Percentiles rank a stretch among this genome's conserved stretches.
Evolutionary conservation across 1,284 basidiomycete species (phyloP).

Genomic region (Leccinum variabile): DNA sequence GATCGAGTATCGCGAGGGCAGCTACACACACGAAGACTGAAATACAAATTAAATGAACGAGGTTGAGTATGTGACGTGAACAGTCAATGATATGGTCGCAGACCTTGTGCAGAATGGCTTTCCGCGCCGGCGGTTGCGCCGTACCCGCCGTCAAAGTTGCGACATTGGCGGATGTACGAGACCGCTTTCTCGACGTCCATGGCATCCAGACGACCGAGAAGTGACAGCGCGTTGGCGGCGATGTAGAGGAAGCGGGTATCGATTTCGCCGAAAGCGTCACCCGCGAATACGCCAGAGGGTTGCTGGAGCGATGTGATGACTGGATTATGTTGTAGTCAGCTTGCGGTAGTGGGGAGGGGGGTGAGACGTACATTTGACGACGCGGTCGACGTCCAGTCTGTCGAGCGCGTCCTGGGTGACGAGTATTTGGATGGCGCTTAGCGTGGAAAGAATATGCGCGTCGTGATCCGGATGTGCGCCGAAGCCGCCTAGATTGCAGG

Average conservation of each 20-base stretch:
- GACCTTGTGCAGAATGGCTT: constrained; percentile 91
- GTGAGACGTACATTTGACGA: constrained; percentile 66
- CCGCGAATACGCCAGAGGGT: constrained; percentile 72
- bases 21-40: constrained; percentile 90
- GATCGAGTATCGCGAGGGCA: constrained; percentile 83
- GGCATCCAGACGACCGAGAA: constrained; percentile 71
- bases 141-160: constrained; percentile 96
- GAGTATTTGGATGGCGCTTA: constrained; percentile 92
- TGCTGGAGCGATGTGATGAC: constrained; percentile 84
- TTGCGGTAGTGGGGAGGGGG: neutral
- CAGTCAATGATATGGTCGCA: constrained; percentile 14
- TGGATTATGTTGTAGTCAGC: constrained; percentile 34
- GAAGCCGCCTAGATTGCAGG: constrained; percentile 70
- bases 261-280: constrained; percentile 87
- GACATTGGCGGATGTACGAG: constrained; percentile 73
- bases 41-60: neutral
- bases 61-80: neutral
- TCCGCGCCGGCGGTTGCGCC: constrained; percentile 84
- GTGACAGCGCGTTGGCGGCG: constrained; percentile 78
- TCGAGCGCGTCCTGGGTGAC: constrained; percentile 83
- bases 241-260: constrained; percentile 94
- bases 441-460: constrained; percentile 83
- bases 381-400: constrained; percentile 64
- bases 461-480: constrained; percentile 93
- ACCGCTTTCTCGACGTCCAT: constrained; percentile 69